phyloP scores from a whole-genome alignment of 805 yeast genomes.

The Torulaspora franciscae region DNA sequence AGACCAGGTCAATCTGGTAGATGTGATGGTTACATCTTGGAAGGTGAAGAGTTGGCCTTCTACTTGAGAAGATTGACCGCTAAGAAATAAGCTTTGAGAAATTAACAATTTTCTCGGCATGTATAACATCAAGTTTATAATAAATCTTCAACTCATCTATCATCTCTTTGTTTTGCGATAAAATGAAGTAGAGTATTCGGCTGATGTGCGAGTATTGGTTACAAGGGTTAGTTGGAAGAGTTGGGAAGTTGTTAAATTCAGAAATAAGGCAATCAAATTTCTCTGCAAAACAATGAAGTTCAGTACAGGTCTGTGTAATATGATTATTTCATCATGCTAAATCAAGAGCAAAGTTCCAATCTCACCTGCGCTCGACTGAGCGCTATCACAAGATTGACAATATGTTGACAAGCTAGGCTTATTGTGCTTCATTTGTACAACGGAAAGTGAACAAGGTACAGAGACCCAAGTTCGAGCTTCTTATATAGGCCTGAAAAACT shows the following conservation, averaged over 20 bases:
- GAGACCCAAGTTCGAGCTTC: background rate
- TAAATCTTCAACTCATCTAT: conserved; percentile 15
- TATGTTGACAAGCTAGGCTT: background rate
- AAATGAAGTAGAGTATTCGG: background rate
- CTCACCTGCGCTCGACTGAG: conserved; percentile 7
- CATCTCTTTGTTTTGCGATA: conserved; percentile 2
- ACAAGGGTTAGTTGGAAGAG: background rate
- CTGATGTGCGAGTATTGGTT: background rate
- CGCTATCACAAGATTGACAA: background rate
- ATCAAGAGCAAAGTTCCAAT: conserved; percentile 1
- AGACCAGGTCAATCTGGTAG: conserved; percentile 99
- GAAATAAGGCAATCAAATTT: conserved; percentile 29
- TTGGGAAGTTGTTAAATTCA: conserved; percentile 12
- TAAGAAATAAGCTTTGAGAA: conserved; percentile 69
- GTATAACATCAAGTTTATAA: conserved; percentile 19
- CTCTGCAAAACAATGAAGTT: conserved; percentile 35
- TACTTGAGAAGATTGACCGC: conserved; percentile 99
- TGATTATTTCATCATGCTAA: conserved; percentile 32
- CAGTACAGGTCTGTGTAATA: conserved; percentile 40
- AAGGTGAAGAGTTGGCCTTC: conserved; percentile 99
- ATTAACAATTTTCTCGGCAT: conserved; percentile 11
- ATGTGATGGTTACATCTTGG: conserved; percentile 99
- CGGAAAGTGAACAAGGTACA: background rate
- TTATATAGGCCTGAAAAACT: conserved; percentile 2
- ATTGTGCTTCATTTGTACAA: background rate